These are phyloP conservation scores for Albizia julibrissin DNA, from an alignment of 306 rosid genomes.

Conservation along the genomic window DNA sequence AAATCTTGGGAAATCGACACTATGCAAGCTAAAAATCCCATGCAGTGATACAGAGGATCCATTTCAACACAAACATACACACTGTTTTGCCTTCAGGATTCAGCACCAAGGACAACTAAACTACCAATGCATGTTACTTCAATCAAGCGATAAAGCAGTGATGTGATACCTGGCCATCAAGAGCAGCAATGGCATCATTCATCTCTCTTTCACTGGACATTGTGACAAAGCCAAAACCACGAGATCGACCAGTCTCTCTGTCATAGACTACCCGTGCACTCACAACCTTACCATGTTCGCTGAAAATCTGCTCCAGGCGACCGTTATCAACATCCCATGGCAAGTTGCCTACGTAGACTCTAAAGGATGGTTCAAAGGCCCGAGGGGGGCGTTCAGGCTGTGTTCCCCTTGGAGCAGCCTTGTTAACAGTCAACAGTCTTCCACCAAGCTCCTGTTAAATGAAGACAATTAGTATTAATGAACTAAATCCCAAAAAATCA, in stretches of 20 bases:
- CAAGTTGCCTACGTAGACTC: conserved; percentile 86
- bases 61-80: not conserved
- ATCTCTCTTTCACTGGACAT: conserved; percentile 70
- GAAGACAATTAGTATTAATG: conserved; percentile 1
- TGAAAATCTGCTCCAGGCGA: conserved; percentile 73
- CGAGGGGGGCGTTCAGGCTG: conserved; percentile 71
- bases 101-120: conserved; percentile 1
- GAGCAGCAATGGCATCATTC: conserved; percentile 94
- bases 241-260: conserved; percentile 91
- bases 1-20: not conserved
- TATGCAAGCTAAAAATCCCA: not conserved
- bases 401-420: conserved; percentile 89
- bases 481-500: not conserved
- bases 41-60: not conserved
- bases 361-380: conserved; percentile 42
- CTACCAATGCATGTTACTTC: conserved; percentile 18
- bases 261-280: conserved; percentile 80
- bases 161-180: conserved; percentile 88
- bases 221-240: conserved; percentile 97
- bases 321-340: conserved; percentile 83
- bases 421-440: conserved; percentile 80
- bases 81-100: not conserved
- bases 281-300: conserved; percentile 81
- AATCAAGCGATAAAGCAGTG: conserved; percentile 3
- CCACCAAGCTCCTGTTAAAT: conserved; percentile 64